Conservation (phyloP, 441 rosid genomes). For the Viola pubescens region DNA sequence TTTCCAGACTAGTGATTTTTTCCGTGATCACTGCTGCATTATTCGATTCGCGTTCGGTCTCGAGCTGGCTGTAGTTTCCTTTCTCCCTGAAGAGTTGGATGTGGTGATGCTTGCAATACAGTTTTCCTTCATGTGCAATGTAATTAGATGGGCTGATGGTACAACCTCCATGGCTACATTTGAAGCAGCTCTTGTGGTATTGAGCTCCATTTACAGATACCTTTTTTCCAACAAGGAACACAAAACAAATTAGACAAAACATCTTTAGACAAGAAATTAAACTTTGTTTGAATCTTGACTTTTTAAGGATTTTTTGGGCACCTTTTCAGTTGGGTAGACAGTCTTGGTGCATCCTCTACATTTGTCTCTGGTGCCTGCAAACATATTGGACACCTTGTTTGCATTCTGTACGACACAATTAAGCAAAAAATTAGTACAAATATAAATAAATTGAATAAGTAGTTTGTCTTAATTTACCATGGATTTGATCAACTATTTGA, state of each 20-base stretch:
- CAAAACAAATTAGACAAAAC: background rate
- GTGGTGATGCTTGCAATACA: conserved; percentile 65
- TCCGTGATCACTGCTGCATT: background rate
- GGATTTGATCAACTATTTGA: background rate
- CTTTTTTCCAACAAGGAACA: conserved; percentile 15
- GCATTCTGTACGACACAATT: conserved; percentile 30
- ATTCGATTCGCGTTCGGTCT: conserved; percentile 24
- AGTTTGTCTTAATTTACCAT: background rate
- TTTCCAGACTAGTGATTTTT: conserved; percentile 19
- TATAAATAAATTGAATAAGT: background rate
- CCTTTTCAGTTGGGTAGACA: conserved; percentile 55
- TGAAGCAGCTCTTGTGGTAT: conserved; percentile 54
- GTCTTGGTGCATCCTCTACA: conserved; percentile 42
- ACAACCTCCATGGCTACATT: conserved; percentile 53
- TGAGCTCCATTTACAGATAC: conserved; percentile 47
- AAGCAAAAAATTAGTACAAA: background rate
- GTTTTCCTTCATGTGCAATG: conserved; percentile 48
- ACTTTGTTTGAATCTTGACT: background rate
- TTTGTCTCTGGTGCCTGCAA: conserved; percentile 52
- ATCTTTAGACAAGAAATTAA: background rate
- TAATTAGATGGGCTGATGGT: conserved; percentile 54
- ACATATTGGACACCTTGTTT: conserved; percentile 34
- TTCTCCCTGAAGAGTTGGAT: conserved; percentile 54
- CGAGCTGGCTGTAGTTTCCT: conserved; percentile 62
- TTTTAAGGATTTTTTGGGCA: background rate